phyloP scores from a whole-genome alignment of 345 rosid species.

The Acer negundo region DNA sequence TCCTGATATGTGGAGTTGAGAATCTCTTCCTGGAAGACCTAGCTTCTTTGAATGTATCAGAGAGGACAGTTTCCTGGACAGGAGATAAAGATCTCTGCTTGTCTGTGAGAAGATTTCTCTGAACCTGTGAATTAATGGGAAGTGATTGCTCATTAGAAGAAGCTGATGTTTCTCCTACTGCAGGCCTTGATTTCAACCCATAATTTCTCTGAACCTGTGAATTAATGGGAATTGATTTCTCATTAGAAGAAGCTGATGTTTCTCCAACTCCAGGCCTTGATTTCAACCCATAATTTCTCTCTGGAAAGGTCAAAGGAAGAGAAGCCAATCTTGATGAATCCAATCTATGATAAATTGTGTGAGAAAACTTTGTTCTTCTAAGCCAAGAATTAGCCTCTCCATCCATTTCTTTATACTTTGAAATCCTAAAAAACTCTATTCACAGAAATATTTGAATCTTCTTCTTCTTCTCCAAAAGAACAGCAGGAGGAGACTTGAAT shows the following conservation, averaged over 20 bases:
- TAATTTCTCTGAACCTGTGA: constrained; percentile 41
- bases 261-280: constrained; percentile 36
- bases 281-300: constrained; percentile 39
- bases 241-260: constrained; percentile 20
- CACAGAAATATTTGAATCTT: constrained; percentile 18
- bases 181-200: constrained; percentile 51
- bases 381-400: constrained; percentile 84
- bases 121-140: constrained; percentile 39
- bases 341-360: constrained; percentile 77
- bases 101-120: constrained; percentile 47
- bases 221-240: constrained; percentile 29
- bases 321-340: constrained; percentile 62
- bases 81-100: constrained; percentile 92
- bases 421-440: constrained; percentile 23
- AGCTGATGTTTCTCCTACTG: not conserved
- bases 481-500: constrained; percentile 20
- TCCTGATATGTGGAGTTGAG: constrained; percentile 77
- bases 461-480: constrained; percentile 31
- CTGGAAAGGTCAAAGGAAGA: constrained; percentile 39
- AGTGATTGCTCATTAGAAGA: constrained; percentile 31
- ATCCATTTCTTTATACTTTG: constrained; percentile 48
- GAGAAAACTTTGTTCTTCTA: constrained; percentile 88
- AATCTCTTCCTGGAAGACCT: constrained; percentile 68
- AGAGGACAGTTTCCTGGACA: constrained; percentile 49
- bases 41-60: constrained; percentile 90